Base-by-base conservation (phyloP, 2,329 filamentous ascomycete genomes). In the Fusarium transvaalense region DNA sequence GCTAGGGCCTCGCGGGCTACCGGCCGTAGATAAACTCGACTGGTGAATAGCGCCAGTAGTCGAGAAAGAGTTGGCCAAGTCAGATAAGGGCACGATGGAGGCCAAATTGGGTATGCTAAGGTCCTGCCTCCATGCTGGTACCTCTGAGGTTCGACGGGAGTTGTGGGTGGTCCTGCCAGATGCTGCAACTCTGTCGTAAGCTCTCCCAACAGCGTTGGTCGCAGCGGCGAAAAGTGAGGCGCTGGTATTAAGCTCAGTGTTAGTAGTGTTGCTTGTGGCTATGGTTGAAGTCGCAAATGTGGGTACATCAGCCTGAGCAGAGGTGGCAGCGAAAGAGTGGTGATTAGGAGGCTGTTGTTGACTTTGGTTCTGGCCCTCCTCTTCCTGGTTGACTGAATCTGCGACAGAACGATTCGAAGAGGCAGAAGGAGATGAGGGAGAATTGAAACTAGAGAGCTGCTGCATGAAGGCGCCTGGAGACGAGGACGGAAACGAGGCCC, bases 401-500 rank as follows among this genome's bases (percentile, higher is more conserved):
- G 53, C 45, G 19, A 41, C 31, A 31, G 60, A 54, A 46, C 60
- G 45, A 52, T 59, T 64, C 52, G 46, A 64, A 46, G 61, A 53
- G 21, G 29, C 37, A 58, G 61, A 64, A 47, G 69, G 48, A 61
- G 68, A 54, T 51, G 72, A 65, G 58, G 52, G 50, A 69, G 73
- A 58, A 54, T 67, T 66, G 67, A 60, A 53, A 66, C 60, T 70
- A 45, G 72, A 66, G 61, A 64, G 63, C 61, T 74, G 71, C 66
- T 74, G 76, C 76, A 78, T 78, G 67, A 77, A 78, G 69, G 64
- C 75, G 73, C 72, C 71, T 69, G 66, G 67, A 64, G 64, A 63
- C 56, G 60, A 65, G 51, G 58, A 69, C 70, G 70, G 66, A 74
- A 68, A 73, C 72, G 64, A 72, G 71, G 68, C 68, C 70, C 68